Evolutionary conservation across 2,329 filamentous ascomycete genomes (phyloP).

Genomic region (Cytospora paraplurivora): DNA sequence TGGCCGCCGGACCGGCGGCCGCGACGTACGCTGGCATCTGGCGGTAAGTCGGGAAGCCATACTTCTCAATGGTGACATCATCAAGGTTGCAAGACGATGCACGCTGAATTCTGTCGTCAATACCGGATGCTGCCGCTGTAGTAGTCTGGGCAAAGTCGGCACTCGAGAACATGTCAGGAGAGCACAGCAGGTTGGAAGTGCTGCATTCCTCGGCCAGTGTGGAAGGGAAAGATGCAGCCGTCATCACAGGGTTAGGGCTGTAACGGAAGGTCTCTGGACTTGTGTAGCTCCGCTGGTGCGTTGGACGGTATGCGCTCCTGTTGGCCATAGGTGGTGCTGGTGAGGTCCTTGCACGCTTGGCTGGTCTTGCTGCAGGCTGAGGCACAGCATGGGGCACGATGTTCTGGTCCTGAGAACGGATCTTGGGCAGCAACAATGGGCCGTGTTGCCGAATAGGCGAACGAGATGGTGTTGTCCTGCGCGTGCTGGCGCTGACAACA

Average conservation of each 20-base stretch:
- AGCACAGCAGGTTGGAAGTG: conserved; percentile 60
- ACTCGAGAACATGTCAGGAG: conserved; percentile 58
- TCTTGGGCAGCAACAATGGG: conserved; percentile 80
- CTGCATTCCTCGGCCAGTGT: conserved; percentile 38
- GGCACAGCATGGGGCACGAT: conserved; percentile 57
- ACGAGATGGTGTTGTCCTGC: conserved; percentile 66
- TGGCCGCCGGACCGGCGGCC: conserved; percentile 31
- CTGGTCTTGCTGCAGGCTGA: conserved; percentile 45
- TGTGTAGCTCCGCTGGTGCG: conserved; percentile 61
- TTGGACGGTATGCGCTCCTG: conserved; percentile 44
- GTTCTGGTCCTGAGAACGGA: conserved; percentile 80
- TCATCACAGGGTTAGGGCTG: conserved; percentile 40
- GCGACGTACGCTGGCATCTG: conserved; percentile 64
- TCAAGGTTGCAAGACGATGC: conserved; percentile 71
- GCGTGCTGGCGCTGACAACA: conserved; percentile 56
- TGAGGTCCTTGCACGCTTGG: conserved; percentile 61
- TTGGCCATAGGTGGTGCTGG: conserved; percentile 43
- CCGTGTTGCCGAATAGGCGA: conserved; percentile 79
- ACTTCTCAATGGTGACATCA: conserved; percentile 65
- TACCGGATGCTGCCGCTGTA: conserved; percentile 7
- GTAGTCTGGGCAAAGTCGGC: conserved; percentile 41
- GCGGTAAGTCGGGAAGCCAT: conserved; percentile 83
- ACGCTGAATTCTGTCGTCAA: conserved; percentile 53
- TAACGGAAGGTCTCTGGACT: conserved; percentile 59
- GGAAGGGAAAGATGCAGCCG: conserved; percentile 40